Evolutionary conservation across 495 filamentous ascomycete genomes (phyloP), one percentile per base, ranked within the genome.

Genomic region (Cenococcum geophilum): DNA sequence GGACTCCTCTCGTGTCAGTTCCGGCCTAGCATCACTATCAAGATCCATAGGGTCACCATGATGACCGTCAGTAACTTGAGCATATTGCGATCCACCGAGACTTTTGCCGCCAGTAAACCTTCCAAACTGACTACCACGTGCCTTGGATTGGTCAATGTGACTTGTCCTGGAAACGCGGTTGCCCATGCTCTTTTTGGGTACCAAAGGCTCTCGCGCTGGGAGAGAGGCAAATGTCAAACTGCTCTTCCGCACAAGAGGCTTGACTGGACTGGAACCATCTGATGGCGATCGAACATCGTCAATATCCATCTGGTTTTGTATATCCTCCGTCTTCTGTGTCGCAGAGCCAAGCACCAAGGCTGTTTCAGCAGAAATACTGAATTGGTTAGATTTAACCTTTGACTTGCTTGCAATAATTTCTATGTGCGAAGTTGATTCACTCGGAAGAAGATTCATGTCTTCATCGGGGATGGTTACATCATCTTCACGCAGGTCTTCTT

Each of bases 191-290:
- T 89, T 89, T 60, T 86, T 87, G 12, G 75, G 83, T 20, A 83
- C 83, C 43, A 96, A 76, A 27, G 92, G 93, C 70, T 97, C 92
- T 42, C 93, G 84, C 8, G 92, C 89, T 54, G 93, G 93, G 3
- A 98, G 77, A 2, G 93, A 89, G 12, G 95, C 88, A 74, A 98
- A 97, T 54, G 85, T 92, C 54, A 97, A 79, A 67, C 92, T 97
- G 73, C 91, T 96, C 77, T 96, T 96, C 36, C 92, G 86, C 54
- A 95, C 75, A 4, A 81, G 74, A n/a, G 78, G 80, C 52, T 80
- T 76, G 43, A 80, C 84, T 1, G 85, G 84, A 53, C 79, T 84
- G 5, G 84, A 86, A 9, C 73, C 77, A 60, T 86, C 82, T 11
- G 85, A 87, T 18, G 83, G 78, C 35, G 84, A 83, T 42, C 76